A percentile compares a stretch with the other conserved stretches of the same genome.
These are phyloP conservation scores for Cryptococcus floricola DNA, from an alignment of 1,284 basidiomycete genomes.

Conservation along the genomic window DNA sequence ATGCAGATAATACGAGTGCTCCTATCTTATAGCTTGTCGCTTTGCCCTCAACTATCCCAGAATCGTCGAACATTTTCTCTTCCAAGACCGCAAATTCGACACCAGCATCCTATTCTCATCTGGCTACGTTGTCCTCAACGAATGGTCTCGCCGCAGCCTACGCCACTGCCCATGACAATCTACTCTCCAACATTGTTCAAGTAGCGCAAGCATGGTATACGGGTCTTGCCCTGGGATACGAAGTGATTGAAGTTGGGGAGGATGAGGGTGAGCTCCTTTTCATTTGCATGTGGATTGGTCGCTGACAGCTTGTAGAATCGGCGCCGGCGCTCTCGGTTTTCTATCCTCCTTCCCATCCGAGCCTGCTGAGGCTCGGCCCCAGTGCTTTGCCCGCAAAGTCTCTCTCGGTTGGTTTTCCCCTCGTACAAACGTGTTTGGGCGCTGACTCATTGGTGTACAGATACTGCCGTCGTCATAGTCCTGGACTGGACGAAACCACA, in stretches of 20 bases:
- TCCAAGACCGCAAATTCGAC: too few relatives aligned
- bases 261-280: slow-evolving; percentile 67
- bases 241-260: slow-evolving; percentile 78
- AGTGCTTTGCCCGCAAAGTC: slow-evolving; percentile 68
- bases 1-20: too few relatives aligned
- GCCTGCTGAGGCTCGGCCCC: slow-evolving; percentile 73
- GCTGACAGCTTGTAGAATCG: slow-evolving; percentile 57
- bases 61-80: too few relatives aligned
- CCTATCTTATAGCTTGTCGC: too few relatives aligned
- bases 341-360: slow-evolving; percentile 70
- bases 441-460: slow-evolving; percentile 53
- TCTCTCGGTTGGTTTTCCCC: slow-evolving; percentile 28
- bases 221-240: slow-evolving; percentile 82
- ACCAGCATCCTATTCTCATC: too few relatives aligned
- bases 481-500: slow-evolving; percentile 96
- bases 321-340: slow-evolving; percentile 81
- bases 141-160: too few relatives aligned
- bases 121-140: too few relatives aligned
- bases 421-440: neutral
- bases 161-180: too few relatives aligned
- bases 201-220: too few relatives aligned
- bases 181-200: too few relatives aligned
- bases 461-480: slow-evolving; percentile 78
- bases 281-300: neutral
- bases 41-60: too few relatives aligned